Evolutionary conservation across 768 basidiomycete genomes (phyloP).

Genomic region (Harrya chromipes): DNA sequence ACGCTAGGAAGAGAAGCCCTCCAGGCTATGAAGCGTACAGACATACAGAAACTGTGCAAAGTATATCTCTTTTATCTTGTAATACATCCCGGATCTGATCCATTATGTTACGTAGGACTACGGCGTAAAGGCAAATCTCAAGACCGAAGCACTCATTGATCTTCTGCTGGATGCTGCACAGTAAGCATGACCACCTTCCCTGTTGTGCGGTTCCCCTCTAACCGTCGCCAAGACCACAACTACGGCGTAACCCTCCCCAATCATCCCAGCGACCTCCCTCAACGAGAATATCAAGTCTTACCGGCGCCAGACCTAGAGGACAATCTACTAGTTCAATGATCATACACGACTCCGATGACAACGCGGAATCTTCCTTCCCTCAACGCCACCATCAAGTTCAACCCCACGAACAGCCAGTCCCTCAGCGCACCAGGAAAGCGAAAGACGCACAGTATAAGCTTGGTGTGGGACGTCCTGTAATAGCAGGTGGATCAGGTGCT

Average conservation of each 20-base stretch:
- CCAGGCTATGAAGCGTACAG: conserved; percentile 51
- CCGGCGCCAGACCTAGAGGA: conserved; percentile 26
- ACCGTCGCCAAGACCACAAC: conserved; percentile 25
- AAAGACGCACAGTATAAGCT: conserved; percentile 68
- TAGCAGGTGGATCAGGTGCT: conserved; percentile 64
- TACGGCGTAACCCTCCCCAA: conserved; percentile 19
- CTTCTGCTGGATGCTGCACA: conserved; percentile 55
- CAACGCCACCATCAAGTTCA: conserved; percentile 17
- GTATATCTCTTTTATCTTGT: conserved; percentile 34
- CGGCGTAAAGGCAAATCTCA: conserved; percentile 80
- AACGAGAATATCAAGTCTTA: conserved; percentile 30
- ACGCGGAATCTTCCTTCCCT: conserved; percentile 29
- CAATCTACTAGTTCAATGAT: conserved; percentile 36
- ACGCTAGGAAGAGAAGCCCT: conserved; percentile 42
- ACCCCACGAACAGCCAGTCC: conserved; percentile 18
- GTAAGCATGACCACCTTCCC: conserved; percentile 34
- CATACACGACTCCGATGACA: conserved; percentile 44
- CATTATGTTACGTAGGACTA: conserved; percentile 50
- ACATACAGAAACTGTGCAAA: conserved; percentile 62
- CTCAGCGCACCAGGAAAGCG: conserved; percentile 57
- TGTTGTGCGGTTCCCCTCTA: conserved; percentile 36
- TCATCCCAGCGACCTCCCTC: conserved; percentile 30
- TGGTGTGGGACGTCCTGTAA: conserved; percentile 68
- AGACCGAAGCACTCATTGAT: conserved; percentile 76
- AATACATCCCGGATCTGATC: conserved; percentile 11